Base-by-base conservation (phyloP, 352 stramenopile genomes). In the Pythium graminicola region DNA sequence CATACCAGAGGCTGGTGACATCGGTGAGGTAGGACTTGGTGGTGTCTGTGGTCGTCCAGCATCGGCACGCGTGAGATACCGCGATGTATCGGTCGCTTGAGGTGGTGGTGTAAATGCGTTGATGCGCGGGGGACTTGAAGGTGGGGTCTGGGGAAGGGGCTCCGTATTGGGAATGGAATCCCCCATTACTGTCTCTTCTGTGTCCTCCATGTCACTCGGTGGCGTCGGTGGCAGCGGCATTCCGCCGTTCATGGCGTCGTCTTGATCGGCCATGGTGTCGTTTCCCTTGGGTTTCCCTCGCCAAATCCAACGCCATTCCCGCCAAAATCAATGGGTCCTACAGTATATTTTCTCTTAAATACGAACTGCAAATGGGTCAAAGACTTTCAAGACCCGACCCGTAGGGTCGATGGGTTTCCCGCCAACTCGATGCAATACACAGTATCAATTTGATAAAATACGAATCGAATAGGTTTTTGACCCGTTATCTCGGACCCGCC, bases 1-100 rank as follows among this genome's bases (percentile, higher is more conserved):
- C 43, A 76, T 71, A 28, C 64, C 76, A 10, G 82, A 93, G 27
- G 82, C 79, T 17, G 82, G 81, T 45, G 76, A 86, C 28, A 73
- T 57, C 5, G 75, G 74, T 6, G 81, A 89, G 48, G 70, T 64
- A 14, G 70, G 67, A 43, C 67, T 74, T 3, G 56, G 57, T 4
- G 67, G 70, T 35, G 67, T 68, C 22, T 33, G 57, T 42, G 68
- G 68, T 17, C 29, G 22, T 3, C 23, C 33, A 20, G 16, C 27
- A 14, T 8, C 13, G 61, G 62, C 20, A 38, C 61, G 72, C 26
- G 72, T 75, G 22, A 85, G 48, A 42, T 86, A 85, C 2, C 75
- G 76, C 16, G 32, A 9, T 36, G 20, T 32, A 10, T 42, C 43
- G 9, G 42, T 11, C 40, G 40, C n/a, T 26, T 27, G 19, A 14